Conservation (phyloP, 345 rosid genomes). For the Nasturtium officinale region DNA sequence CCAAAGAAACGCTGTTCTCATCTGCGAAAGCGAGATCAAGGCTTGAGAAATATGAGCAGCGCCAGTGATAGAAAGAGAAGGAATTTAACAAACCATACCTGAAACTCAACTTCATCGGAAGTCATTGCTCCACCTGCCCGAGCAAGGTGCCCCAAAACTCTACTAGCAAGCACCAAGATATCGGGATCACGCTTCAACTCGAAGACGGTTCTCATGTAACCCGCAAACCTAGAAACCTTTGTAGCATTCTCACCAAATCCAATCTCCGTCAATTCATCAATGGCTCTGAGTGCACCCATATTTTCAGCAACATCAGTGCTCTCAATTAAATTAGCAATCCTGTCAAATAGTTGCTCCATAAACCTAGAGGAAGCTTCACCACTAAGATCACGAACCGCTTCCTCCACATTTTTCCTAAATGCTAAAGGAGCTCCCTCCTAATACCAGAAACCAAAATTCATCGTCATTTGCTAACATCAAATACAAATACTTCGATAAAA, state of each 20-base stretch:
- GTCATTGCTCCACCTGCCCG: slow-evolving; percentile 99
- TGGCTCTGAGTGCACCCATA: slow-evolving; percentile 87
- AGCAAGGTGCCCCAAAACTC: slow-evolving; percentile 95
- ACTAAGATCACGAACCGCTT: slow-evolving; percentile 79
- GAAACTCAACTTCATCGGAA: slow-evolving; percentile 96
- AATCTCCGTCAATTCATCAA: slow-evolving; percentile 90
- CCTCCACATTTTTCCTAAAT: slow-evolving; percentile 84
- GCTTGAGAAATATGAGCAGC: slow-evolving; percentile 16
- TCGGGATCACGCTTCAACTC: slow-evolving; percentile 86
- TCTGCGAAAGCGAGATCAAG: slow-evolving; percentile 48
- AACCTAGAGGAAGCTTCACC: slow-evolving; percentile 90
- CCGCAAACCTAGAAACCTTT: slow-evolving; percentile 85
- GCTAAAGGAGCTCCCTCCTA: slow-evolving; percentile 90
- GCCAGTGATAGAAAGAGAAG: not conserved
- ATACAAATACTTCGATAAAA: not conserved
- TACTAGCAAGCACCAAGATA: slow-evolving; percentile 85
- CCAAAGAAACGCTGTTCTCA: slow-evolving; percentile 88
- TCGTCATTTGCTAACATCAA: slow-evolving; percentile 14
- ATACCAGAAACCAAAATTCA: slow-evolving; percentile 10
- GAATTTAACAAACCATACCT: slow-evolving; percentile 51
- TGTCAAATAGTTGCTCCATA: slow-evolving; percentile 84
- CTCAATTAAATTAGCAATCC: slow-evolving; percentile 68
- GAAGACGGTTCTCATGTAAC: slow-evolving; percentile 71
- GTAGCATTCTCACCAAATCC: slow-evolving; percentile 96
- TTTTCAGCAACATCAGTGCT: slow-evolving; percentile 81